Base-by-base conservation (phyloP, 148 eudicot species). In the Vaccinium macrocarpon region DNA sequence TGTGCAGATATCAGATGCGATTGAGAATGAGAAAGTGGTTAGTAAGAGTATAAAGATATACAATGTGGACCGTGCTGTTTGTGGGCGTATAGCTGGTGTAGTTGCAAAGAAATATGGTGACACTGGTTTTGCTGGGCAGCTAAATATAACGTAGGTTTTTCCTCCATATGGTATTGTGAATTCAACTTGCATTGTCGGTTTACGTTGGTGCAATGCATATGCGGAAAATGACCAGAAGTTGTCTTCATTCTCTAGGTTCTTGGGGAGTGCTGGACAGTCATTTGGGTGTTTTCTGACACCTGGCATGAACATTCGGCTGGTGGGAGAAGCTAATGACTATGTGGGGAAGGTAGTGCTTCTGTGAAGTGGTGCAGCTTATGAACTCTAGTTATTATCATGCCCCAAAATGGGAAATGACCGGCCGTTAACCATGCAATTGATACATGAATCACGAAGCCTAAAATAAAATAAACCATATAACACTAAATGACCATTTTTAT, bases 111-210 rank as follows among this genome's bases (percentile, higher is more conserved):
- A 90, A 88, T 97, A 97, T 81, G 99, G 99, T 71, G 98, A 97
- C 87, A 93, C 98, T 87, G 99, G 99, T 81, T 97, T 97, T 88
- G 98, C 99, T 85, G 99, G 99, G 76, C 98, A 95, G 91, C 91
- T 97, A 83, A 97, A 97, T 86, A 89, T 97, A 86, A 95, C 92
- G 98, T 97, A 92, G 88, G 88, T 80, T 80, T 66, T 29, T 50
- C 16, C 50, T 81, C 72, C 19, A 10, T 80, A 56, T 3, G 53
- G 79, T 85, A 51, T 50, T 71, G 61, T 76, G 57, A 15, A 29
- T 56, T 51, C 52, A 61, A 5, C 55, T 29, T 32, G 9, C 16
- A 18, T 79, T 57, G 50, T 79, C 50, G 4, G 29, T 29, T 82
- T 15, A 68, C 14, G 21, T 15, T 27, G 35, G 23, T 51, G 5